These are phyloP conservation scores for Rhodotorula diobovata DNA, from an alignment of 768 basidiomycete species.

Conservation along the genomic window DNA sequence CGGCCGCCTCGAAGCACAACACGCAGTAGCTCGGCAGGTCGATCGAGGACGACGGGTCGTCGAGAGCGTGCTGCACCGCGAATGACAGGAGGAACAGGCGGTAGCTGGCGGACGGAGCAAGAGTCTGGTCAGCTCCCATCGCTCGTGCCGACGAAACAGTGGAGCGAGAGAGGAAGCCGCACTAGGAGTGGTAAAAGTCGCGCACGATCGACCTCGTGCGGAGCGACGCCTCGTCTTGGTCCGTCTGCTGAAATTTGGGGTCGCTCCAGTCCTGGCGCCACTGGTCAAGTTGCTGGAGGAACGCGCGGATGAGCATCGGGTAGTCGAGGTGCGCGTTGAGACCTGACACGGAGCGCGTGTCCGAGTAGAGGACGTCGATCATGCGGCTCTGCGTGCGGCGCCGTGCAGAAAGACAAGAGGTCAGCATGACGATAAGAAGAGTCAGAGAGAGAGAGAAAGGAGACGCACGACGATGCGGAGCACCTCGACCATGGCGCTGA, in stretches of 20 bases:
- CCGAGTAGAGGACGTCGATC: conserved; percentile 81
- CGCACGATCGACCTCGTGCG: conserved; percentile 4
- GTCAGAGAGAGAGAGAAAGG: neutral
- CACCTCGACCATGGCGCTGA: conserved; percentile 59
- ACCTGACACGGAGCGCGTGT: conserved; percentile 66
- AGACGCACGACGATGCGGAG: conserved; percentile 57
- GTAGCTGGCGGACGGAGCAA: conserved; percentile 57
- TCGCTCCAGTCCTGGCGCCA: conserved; percentile 58
- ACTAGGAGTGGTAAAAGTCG: conserved; percentile 35
- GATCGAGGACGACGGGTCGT: conserved; percentile 49
- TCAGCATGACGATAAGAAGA: neutral
- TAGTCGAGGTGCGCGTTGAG: conserved; percentile 81
- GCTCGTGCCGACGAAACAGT: too few relatives aligned
- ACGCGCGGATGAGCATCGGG: conserved; percentile 71
- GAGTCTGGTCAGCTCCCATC: conserved; percentile 48
- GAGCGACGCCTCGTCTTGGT: conserved; percentile 1
- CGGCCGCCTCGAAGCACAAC: conserved; percentile 34
- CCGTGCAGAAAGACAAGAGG: too few relatives aligned
- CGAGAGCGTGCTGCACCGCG: conserved; percentile 91
- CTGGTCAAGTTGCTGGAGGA: conserved; percentile 69
- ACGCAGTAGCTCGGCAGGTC: conserved; percentile 37
- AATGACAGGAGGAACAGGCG: conserved; percentile 85
- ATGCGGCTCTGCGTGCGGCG: conserved; percentile 52
- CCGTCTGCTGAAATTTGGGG: neutral
- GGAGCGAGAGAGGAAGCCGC: too few relatives aligned